Percentiles rank a stretch among this genome's conserved stretches.
These are phyloP conservation scores for Fusarium gaditjirri DNA, from an alignment of 2,329 filamentous ascomycete genomes.

Conservation along the genomic window DNA sequence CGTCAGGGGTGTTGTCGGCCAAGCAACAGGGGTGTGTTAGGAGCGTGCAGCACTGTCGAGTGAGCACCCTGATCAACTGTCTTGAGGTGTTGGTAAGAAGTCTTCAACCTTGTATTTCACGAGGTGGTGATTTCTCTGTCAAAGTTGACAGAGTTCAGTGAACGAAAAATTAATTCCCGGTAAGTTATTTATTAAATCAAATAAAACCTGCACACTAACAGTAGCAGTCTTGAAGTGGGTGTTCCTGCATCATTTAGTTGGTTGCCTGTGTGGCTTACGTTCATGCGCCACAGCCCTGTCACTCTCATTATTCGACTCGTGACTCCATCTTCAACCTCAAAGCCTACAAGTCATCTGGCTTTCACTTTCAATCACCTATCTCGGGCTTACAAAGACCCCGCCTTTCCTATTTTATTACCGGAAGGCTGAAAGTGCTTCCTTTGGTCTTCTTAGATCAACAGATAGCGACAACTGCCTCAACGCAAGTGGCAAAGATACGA, in stretches of 20 bases:
- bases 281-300: slow-evolving; percentile 39
- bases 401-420: not conserved
- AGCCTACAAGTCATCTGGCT: slow-evolving; percentile 44
- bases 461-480: slow-evolving; percentile 1
- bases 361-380: slow-evolving; percentile 18
- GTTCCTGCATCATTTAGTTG: slow-evolving; percentile 24
- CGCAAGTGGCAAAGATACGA: slow-evolving; percentile 18
- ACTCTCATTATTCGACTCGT: slow-evolving; percentile 38
- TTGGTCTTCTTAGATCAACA: slow-evolving; percentile 7
- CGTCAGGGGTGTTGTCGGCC: slow-evolving; percentile 30
- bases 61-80: not conserved
- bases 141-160: not conserved
- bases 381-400: slow-evolving; percentile 24
- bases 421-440: slow-evolving; percentile 14
- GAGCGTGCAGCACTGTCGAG: slow-evolving; percentile 6
- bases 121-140: not conserved
- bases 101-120: not conserved
- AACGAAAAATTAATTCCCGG: not conserved
- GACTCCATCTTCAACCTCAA: slow-evolving; percentile 39
- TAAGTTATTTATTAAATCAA: not conserved
- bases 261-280: slow-evolving; percentile 42
- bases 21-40: slow-evolving; percentile 35
- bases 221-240: not conserved
- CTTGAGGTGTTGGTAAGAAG: not conserved
- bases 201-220: slow-evolving; percentile 12